Evolutionary conservation across 371 early-diverging fungal species (phyloP).

Genomic region (Mortierella sp.): DNA sequence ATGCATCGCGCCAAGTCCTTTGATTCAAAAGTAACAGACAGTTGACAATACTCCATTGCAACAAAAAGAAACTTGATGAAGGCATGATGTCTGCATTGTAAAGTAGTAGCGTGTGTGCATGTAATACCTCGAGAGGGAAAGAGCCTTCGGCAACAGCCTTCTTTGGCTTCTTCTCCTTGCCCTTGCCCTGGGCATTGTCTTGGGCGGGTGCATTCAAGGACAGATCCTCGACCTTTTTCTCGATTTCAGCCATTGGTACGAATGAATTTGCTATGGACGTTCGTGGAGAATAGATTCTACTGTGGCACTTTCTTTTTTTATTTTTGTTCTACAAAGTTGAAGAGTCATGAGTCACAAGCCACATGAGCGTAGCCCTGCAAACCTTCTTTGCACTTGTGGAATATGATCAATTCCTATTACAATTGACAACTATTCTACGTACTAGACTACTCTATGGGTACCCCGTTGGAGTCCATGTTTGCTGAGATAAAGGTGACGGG

Average conservation of each 20-base stretch:
- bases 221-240: constrained; percentile 56
- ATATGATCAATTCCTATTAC: too few species aligned
- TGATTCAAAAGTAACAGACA: not conserved
- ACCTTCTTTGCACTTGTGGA: too few species aligned
- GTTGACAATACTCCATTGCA: not conserved
- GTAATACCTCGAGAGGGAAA: constrained; percentile 69
- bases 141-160: constrained; percentile 58
- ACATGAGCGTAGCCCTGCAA: not conserved
- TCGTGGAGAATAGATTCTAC: constrained; percentile 2
- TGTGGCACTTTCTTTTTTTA: constrained; percentile 2
- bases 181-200: constrained; percentile 56
- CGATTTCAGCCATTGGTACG: constrained; percentile 56
- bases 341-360: constrained; percentile 5
- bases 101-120: not conserved
- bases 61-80: too few species aligned
- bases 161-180: constrained; percentile 71
- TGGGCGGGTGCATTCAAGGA: constrained; percentile 42
- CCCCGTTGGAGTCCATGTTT: not conserved
- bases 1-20: not conserved
- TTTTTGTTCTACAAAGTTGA: constrained; percentile 2
- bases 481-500: not conserved
- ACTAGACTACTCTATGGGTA: not conserved
- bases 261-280: constrained; percentile 10
- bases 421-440: too few species aligned
- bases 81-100: not conserved